Evolutionary conservation across 2,329 filamentous ascomycete species (phyloP), one percentile per base, ranked within the genome.

Genomic region (Claviceps spartinae): DNA sequence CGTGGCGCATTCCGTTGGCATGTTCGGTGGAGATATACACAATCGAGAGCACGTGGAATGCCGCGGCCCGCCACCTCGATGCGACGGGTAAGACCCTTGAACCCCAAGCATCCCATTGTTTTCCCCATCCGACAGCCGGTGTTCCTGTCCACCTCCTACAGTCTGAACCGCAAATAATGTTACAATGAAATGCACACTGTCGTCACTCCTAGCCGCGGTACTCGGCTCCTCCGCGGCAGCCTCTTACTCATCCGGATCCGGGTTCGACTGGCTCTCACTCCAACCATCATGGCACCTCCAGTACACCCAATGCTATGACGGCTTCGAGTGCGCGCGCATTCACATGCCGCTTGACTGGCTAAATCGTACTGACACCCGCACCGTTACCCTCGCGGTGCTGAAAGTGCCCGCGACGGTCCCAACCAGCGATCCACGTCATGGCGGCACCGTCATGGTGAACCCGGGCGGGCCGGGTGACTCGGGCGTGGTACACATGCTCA

Each of bases 331-430:
- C 54, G 69, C 70, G 5, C 59, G 65, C n/a, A 58, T 74, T 11
- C 57, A 66, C 41, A 60, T 73, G 5, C 71, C 72, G 1, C 59
- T 74, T 50, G 65, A 65, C 55, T 69, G 63, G 60, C 67, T 69
- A 40, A 54, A 57, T 54, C 58, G 55, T 3, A 58, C 58, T n/a
- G 54, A 58, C 51, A 41, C 60, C 38, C 44, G 37, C n/a, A 51
- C 45, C n/a, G 65, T 66, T 4, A 60, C 61, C 4, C 57, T 74
- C 42, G 68, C 70, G 0, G 62, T 73, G 18, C 61, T 70, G 20
- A 67, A 65, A 44, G 57, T 63, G 4, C 67, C 70, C 1, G 70
- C 70, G 6, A 62, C 59, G 16, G 62, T 71, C 1, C 54, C 61
- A 0, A 58, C 66, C 13, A 64, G 61, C 0, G 63, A 72, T 54